Base-by-base conservation (phyloP, 1,284 basidiomycete species). In the Wallemia hederae region DNA sequence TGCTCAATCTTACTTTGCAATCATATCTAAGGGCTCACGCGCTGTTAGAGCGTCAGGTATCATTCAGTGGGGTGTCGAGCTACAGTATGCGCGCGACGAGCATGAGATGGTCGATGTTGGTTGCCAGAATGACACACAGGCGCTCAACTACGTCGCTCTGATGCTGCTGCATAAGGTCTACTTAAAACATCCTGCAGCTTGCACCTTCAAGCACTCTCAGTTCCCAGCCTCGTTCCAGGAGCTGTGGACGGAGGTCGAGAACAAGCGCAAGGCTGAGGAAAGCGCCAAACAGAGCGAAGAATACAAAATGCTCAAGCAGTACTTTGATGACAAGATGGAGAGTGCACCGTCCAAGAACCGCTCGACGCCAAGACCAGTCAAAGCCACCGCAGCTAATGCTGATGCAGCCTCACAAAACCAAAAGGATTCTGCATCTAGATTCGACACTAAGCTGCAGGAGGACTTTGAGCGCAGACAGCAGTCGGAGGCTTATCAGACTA, bases 221-320 rank as follows among this genome's bases (percentile, higher is more conserved):
- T 74, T 98, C 24, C 87, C 90, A n/a, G 75, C 82, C 0, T 77
- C 79, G 11, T 94, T 83, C 69, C 78, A 89, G 62, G 85, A 90
- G 67, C 73, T 97, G 34, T 99, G 94, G 94, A 84, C 89, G 62
- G 88, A 96, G 70, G 73, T 97, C 24, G 87, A 91, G 66, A 69
- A 68, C 2, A 71, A 73, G 27, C 75, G 85, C 62, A 84, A 82
- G 66, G 66, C 69, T 9, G 74, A 74, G 55, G 80, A 83, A 59
- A 80, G 89, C 63, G 70, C 68, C 22, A 75, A 74, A 33, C 88
- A 89, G 67, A 75, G 85, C 27, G 71, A 70, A 9, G 70, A 79
- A 1, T 92, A 88, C 88, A 74, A 73, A 1, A 80, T 77, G 61
- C 70, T 94, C 59, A 76, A 78, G 62, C 70, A 69, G 14, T 77